Evolutionary conservation across 805 yeast species (phyloP).

Genomic region (Debaryomyces maramus): DNA sequence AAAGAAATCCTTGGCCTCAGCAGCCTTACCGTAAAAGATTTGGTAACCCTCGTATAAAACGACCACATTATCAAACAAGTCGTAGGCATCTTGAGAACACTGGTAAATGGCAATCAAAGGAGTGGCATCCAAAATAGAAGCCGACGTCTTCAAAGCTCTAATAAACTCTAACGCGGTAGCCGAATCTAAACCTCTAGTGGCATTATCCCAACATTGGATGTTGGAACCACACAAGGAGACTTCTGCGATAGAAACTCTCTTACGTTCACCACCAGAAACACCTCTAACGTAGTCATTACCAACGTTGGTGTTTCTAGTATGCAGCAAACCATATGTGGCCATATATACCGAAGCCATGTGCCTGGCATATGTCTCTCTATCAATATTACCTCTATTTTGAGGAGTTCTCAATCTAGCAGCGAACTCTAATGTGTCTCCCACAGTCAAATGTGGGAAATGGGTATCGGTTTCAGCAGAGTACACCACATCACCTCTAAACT

Average conservation of each 20-base stretch:
- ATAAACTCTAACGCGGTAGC: constrained; percentile 80
- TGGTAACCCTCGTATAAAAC: constrained; percentile 50
- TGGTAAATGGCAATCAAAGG: constrained; percentile 61
- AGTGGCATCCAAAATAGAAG: constrained; percentile 50
- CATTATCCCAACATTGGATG: constrained; percentile 63
- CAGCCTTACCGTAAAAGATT: constrained; percentile 46
- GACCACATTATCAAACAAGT: constrained; percentile 48
- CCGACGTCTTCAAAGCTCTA: constrained; percentile 62
- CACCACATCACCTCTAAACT: constrained; percentile 39
- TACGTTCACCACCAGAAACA: constrained; percentile 85
- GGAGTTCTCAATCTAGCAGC: constrained; percentile 54
- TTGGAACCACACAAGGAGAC: constrained; percentile 64
- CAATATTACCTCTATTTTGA: constrained; percentile 34
- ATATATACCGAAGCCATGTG: constrained; percentile 44
- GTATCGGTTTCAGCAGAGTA: constrained; percentile 55
- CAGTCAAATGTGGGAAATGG: constrained; percentile 57
- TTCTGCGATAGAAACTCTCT: constrained; percentile 82
- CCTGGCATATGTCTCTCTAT: constrained; percentile 35
- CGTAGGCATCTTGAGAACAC: constrained; percentile 50
- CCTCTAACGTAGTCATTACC: constrained; percentile 69
- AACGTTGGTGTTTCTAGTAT: constrained; percentile 57
- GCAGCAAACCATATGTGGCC: constrained; percentile 51
- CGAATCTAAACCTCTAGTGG: constrained; percentile 83
- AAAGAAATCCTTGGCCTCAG: constrained; percentile 50
- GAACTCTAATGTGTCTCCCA: constrained; percentile 55